Percentiles rank a stretch among this genome's conserved stretches.
These are phyloP conservation scores for Podila horticola DNA, from an alignment of 192 early-diverging fungal species.

Conservation along the genomic window DNA sequence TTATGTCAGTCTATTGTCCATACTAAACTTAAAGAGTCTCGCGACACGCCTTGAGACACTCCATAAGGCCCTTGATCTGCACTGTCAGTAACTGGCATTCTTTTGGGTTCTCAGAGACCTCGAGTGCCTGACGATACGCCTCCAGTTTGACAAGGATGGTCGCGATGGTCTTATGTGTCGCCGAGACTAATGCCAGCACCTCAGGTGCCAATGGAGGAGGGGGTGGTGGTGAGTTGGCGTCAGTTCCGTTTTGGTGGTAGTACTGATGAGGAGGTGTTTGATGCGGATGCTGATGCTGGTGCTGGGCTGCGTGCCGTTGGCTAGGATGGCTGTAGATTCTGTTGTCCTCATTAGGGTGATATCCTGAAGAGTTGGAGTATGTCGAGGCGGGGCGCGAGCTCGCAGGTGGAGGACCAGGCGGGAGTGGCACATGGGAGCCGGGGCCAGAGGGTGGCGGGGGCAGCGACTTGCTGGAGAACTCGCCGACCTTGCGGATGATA, in stretches of 20 bases:
- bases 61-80: slow-evolving; percentile 50
- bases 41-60: slow-evolving; percentile 47
- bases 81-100: slow-evolving; percentile 33
- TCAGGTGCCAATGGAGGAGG: slow-evolving; percentile 39
- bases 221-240: slow-evolving; percentile 14
- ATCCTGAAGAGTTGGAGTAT: slow-evolving; percentile 38
- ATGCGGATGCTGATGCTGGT: neutral
- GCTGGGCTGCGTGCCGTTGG: neutral
- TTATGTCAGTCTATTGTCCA: neutral
- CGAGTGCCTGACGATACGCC: slow-evolving; percentile 34
- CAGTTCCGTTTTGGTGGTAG: neutral
- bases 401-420: neutral
- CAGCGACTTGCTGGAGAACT: slow-evolving; percentile 39
- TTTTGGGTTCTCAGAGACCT: slow-evolving; percentile 39
- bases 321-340: slow-evolving; percentile 13
- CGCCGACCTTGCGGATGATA: slow-evolving; percentile 37
- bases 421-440: neutral
- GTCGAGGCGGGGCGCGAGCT: slow-evolving; percentile 31
- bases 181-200: slow-evolving; percentile 31
- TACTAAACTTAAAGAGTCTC: slow-evolving; percentile 17
- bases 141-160: slow-evolving; percentile 41
- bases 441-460: slow-evolving; percentile 23
- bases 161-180: slow-evolving; percentile 46
- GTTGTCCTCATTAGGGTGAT: slow-evolving; percentile 23
- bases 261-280: neutral